Conservation (phyloP, 169 alveolate genomes). For the Cryptosporidium viatorum region DNA sequence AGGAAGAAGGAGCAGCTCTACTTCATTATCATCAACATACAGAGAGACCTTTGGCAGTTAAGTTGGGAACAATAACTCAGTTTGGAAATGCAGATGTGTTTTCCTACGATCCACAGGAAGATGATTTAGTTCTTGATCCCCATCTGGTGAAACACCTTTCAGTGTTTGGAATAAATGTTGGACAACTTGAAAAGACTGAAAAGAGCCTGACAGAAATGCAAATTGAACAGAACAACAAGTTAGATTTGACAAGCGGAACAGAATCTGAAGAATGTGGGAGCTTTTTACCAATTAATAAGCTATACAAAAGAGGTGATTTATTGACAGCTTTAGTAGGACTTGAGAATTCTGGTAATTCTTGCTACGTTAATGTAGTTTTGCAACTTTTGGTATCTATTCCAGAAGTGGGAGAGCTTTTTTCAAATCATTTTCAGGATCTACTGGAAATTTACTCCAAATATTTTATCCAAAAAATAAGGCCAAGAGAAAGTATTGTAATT, state of each 20-base stretch:
- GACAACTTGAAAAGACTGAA: conserved; percentile 84
- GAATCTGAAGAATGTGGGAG: conserved; percentile 77
- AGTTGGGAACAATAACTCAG: conserved; percentile 92
- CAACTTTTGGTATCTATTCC: conserved; percentile 77
- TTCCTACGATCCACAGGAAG: conserved; percentile 90
- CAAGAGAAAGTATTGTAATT: conserved; percentile 26
- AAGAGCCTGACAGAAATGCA: conserved; percentile 87
- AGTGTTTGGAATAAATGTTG: conserved; percentile 89
- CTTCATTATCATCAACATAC: conserved; percentile 80
- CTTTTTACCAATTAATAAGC: background rate
- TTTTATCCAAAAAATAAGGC: background rate
- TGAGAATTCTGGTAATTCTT: conserved; percentile 86
- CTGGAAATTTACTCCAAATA: conserved; percentile 19
- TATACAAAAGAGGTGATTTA: conserved; percentile 61
- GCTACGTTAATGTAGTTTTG: conserved; percentile 86
- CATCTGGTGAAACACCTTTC: conserved; percentile 87
- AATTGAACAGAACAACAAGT: conserved; percentile 84
- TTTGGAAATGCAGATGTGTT: conserved; percentile 91
- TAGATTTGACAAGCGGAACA: conserved; percentile 84
- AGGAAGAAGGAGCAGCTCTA: conserved; percentile 91
- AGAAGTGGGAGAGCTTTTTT: conserved; percentile 28
- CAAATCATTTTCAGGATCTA: conserved; percentile 3
- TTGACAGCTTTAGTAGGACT: conserved; percentile 84
- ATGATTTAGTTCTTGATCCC: conserved; percentile 88
- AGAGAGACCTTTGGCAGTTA: conserved; percentile 89